These are phyloP conservation scores for Amanita jacksonii DNA, from an alignment of 768 basidiomycete species.

Conservation along the genomic window DNA sequence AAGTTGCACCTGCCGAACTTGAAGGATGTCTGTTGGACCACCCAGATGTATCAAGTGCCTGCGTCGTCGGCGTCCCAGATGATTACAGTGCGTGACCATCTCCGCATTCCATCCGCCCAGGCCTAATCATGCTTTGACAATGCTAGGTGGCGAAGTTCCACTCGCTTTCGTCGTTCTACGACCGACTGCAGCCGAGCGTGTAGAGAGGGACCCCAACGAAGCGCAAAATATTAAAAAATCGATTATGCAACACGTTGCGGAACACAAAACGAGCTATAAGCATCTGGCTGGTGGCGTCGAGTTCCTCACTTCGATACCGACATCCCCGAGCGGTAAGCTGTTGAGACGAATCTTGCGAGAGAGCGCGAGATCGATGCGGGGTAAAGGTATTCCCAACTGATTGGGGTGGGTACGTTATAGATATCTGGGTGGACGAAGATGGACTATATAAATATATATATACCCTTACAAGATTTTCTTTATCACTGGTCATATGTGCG, in stretches of 20 bases:
- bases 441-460: too few relatives aligned
- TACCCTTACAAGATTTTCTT: too few relatives aligned
- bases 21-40: constrained; percentile 59
- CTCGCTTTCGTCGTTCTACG: constrained; percentile 56
- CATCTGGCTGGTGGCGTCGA: constrained; percentile 50
- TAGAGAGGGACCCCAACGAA: not conserved
- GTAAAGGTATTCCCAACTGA: too few relatives aligned
- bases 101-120: not conserved
- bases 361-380: constrained; percentile 23
- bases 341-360: constrained; percentile 24
- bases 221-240: not conserved
- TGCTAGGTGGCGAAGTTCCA: constrained; percentile 52
- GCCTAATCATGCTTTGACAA: not conserved
- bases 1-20: constrained; percentile 67
- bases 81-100: constrained; percentile 39
- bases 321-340: constrained; percentile 54
- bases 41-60: constrained; percentile 47
- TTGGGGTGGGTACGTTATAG: too few relatives aligned
- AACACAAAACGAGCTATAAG: constrained; percentile 49
- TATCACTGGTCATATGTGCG: too few relatives aligned
- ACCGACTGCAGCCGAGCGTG: constrained; percentile 22
- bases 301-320: constrained; percentile 45
- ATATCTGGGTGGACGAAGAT: too few relatives aligned
- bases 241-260: constrained; percentile 37
- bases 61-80: constrained; percentile 58